Base-by-base conservation (phyloP, 2,329 filamentous ascomycete genomes). In the Aureobasidium namibiae region DNA sequence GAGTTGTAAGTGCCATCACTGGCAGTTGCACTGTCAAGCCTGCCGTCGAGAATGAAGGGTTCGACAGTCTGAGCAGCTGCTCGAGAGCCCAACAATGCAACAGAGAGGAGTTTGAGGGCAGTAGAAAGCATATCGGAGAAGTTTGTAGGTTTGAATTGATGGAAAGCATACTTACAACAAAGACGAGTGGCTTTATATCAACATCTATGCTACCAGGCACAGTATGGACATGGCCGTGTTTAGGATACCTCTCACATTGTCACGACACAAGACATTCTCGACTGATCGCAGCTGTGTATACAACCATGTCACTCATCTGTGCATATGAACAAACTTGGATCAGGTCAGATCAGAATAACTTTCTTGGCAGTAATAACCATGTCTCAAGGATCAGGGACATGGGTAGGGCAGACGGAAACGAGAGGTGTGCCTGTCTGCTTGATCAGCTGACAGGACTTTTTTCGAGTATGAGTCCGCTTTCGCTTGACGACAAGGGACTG, bases 1-100 rank as follows among this genome's bases (percentile, higher is more conserved):
- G 72, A 70, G 63, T 80, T 81, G 67, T 65, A 71, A 8, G 67
- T 67, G n/a, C 60, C 50, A 14, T 56, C 29, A 11, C 62, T 61
- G 14, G 63, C 60, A 11, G 60, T 64, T 10, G 63, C 64, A 21
- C 61, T 65, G 34, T 69, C 69, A 8, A 72, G 64, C 36, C 62
- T 65, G 18, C 69, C 70, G 60, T 65, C 65, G 1, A 71, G 64
- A 14, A 58, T 45, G 39, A 71, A 69, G 3, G 59, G 60, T 26
- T 41, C 39, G 26, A 56, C 24, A 14, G 52, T 56, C 18, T 56
- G 52, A 31, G 52, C 52, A 13, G 48, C 48, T 26, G 48, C 34
- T 21, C 21, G 48, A 7, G 34, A 52, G 23, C 48, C 10, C 33
- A 52, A 18, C 23, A 39, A 39, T 3, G 33, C 33, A 7, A 52